Conservation (phyloP, 192 early-diverging fungal genomes). For the Coemansia umbellata region DNA sequence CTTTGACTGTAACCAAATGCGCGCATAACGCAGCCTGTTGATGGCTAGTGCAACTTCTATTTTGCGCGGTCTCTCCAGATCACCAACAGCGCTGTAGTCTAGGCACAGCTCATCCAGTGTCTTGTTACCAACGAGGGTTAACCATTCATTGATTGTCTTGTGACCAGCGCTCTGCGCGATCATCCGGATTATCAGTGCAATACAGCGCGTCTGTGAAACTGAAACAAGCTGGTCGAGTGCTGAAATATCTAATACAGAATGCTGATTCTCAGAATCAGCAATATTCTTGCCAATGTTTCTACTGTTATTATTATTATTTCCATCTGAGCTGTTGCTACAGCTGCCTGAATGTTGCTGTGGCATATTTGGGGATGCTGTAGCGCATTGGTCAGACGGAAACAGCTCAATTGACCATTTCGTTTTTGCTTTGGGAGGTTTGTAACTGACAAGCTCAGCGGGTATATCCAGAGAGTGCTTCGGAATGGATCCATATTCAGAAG, state of each 20-base stretch:
- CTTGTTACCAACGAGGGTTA: slow-evolving; percentile 18
- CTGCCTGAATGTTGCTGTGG: no score
- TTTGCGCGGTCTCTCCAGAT: slow-evolving; percentile 47
- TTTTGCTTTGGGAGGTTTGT: slow-evolving; percentile 35
- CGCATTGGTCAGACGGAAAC: slow-evolving; percentile 5
- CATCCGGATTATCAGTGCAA: slow-evolving; percentile 34
- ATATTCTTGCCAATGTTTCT: background rate
- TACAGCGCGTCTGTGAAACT: slow-evolving; percentile 51
- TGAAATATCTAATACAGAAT: slow-evolving; percentile 43
- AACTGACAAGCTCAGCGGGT: slow-evolving; percentile 10
- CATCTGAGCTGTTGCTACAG: background rate
- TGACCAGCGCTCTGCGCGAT: slow-evolving; percentile 1
- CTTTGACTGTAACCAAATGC: background rate
- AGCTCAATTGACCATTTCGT: slow-evolving; percentile 29
- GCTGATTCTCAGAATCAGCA: background rate
- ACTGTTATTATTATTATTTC: background rate
- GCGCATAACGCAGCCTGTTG: slow-evolving; percentile 38
- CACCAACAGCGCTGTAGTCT: slow-evolving; percentile 18
- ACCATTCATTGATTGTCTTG: slow-evolving; percentile 31
- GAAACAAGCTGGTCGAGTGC: slow-evolving; percentile 55
- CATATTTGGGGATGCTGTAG: background rate
- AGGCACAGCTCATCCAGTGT: slow-evolving; percentile 28
- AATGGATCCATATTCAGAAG: slow-evolving; percentile 13
- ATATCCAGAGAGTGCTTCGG: slow-evolving; percentile 9
- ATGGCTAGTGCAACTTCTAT: slow-evolving; percentile 53